Evolutionary conservation across 2,329 filamentous ascomycete genomes (phyloP), one percentile per base, ranked within the genome.

Genomic region (Seiridium cupressi): DNA sequence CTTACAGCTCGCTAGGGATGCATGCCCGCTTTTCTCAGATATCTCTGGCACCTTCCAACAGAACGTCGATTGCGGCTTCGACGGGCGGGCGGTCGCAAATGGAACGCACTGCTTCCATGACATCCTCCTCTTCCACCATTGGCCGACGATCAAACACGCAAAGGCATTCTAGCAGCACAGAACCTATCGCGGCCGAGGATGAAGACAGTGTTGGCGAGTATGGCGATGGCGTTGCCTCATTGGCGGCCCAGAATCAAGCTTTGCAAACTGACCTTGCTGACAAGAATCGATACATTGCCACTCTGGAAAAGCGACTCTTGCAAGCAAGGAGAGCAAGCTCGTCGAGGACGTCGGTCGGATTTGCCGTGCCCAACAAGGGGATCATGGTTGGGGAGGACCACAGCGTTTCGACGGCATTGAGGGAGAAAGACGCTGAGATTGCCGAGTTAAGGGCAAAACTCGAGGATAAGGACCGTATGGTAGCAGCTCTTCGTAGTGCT

Each of bases 211-310:
- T 88, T 11, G 57, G 57, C 47, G 92, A 96, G 69, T 94, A 89
- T 70, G 93, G 90, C 18, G 93, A 97, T 68, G 94, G 93, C 1
- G 89, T 85, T 34, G 95, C 95, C 6, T 92, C 90, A 32, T 77
- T 96, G 54, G 80, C 89, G 48, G 86, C 91, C n/a, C 95, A 97
- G 71, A 93, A 97, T 66, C 87, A 89, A 55, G 91, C 96, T n/a
- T 78, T 99, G 53, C 95, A 97, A 73, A 87, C 93, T n/a, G 95
- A 99, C 73, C 84, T 99, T 51, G 86, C 85, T n/a, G 95, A 99
- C 76, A 97, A 97, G 79, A 98, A 95, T 68, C 90, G 95, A 38
- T 99, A 99, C 74, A 98, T 98, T 67, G 85, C 90, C 35, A 98
- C 95, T 0, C 78, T 99, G 10, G 95, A 99, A 77, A 96, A 96